Evolutionary conservation across 148 eudicot genomes (phyloP), one percentile per base, ranked within the genome.

Genomic region (Vaccinium vitisidaea): DNA sequence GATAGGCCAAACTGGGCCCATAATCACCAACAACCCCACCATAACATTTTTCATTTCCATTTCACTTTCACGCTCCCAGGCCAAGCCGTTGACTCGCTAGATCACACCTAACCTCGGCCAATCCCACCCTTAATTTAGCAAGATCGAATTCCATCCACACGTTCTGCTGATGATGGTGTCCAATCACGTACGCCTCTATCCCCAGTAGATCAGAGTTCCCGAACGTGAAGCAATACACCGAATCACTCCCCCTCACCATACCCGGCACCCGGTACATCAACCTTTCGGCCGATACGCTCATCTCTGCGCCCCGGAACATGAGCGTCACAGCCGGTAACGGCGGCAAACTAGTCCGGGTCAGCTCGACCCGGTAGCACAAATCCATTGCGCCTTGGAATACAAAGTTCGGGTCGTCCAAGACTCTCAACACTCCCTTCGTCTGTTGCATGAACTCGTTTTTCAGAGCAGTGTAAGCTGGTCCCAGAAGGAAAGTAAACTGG

Each of bases 111-210:
- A 92, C 91, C 82, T 93, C 91, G 0, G 95, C 95, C 30, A 94
- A 86, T 56, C 98, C 99, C 9, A 94, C 93, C 88, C 98, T 90
- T 12, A 93, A 91, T 25, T 90, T 91, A 3, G 63, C 90, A 83
- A 96, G 90, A 89, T 96, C 99, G 83, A 91, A 96, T 79, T 96
- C 98, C 90, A 96, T 91, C 98, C 98, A 96, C 92, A 93, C 82
- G 82, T 94, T 92, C 59, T 96, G 98, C 79, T 96, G 99, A 84
- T 94, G 99, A 87, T 94, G 98, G 58, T 96, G 93, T 19, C 99
- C 99, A n/a, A 96, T 94, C 18, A 94, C 86, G 69, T 89, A 91
- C 0, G 97, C 90, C 67, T 92, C 95, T 1, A 91, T 82, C 0
- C 99, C 99, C 61, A 96, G 87, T 80, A 93, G 84, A 86, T 96